Conservation (phyloP, 2,329 filamentous ascomycete species). For the Arthroderma uncinatum region DNA sequence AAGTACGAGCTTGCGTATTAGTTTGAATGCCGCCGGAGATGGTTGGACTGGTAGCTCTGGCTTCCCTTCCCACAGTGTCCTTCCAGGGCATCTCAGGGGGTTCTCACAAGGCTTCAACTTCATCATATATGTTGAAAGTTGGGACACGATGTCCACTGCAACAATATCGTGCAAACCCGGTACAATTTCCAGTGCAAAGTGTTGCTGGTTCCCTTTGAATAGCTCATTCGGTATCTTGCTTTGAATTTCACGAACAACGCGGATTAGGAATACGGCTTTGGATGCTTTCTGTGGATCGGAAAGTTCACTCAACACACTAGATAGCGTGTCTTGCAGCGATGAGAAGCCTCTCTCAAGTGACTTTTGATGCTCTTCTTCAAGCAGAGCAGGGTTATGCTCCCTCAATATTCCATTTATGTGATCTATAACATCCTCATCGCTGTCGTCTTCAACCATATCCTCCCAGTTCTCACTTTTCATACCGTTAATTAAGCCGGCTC, state of each 20-base stretch:
- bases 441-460: constrained; percentile 30
- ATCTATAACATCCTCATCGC: constrained; percentile 29
- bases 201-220: constrained; percentile 23
- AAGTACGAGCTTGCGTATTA: constrained; percentile 53
- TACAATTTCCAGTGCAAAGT: constrained; percentile 52
- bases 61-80: constrained; percentile 68
- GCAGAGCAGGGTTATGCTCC: constrained; percentile 55
- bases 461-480: constrained; percentile 29
- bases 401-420: constrained; percentile 44
- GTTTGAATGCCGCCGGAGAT: constrained; percentile 60
- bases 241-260: constrained; percentile 63
- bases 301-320: constrained; percentile 38
- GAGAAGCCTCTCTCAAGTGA: constrained; percentile 48
- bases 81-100: constrained; percentile 44
- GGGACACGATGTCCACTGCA: constrained; percentile 41
- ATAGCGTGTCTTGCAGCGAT: constrained; percentile 38
- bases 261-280: constrained; percentile 52
- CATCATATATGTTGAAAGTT: constrained; percentile 33
- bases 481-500: constrained; percentile 24
- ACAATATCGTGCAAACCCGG: constrained; percentile 54
- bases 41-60: constrained; percentile 67
- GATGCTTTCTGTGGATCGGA: constrained; percentile 39
- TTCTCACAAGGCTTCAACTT: constrained; percentile 30
- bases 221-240: constrained; percentile 48
- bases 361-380: constrained; percentile 50